Evolutionary conservation across 2,329 filamentous ascomycete genomes (phyloP), one percentile per base, ranked within the genome.

Genomic region (Diaporthe aspalathi): DNA sequence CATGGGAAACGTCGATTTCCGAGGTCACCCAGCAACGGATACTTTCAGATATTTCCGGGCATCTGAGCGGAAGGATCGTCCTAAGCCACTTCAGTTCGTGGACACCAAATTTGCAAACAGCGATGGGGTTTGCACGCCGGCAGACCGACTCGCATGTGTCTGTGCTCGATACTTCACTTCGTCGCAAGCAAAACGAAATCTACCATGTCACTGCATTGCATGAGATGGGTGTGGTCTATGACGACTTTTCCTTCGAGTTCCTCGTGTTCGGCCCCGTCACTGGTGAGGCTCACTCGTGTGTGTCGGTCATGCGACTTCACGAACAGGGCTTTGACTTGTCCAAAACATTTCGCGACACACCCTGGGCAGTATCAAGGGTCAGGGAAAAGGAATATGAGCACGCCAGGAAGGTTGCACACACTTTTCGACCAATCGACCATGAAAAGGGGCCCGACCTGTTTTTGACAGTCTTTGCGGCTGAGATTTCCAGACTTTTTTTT

Each of bases 1-100:
- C 60, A 50, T 5, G 14, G 7, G 27, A 65, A 20, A 65, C 24
- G 43, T 24, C 27, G 7, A 50, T 65, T 2, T 38, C 27, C 8
- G 4, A 50, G 9, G 24, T 65, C 7, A 20, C 27, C 8, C 7
- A 35, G 24, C 1, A 7, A 22, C 2, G 35, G 20, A 65, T 65
- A 20, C 35, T 35, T 9, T 49, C 27, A 11, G 43, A 65, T 14
- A 20, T 50, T 17, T 1, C 5, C 4, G 14, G 9, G 11, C 60
- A 65, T 50, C 27, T 63, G 2, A 0, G 0, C 0, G 57, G 57
- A 29, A 14, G 20, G 9, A 27, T 1, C 35, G 43, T 47, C 5
- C 49, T 9, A 16, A 63, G 43, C 57, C 43, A 63, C 22, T 49
- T 63, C 20, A 63, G 57, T 63, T 63, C 57, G 1, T 63, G 57